A percentile compares a stretch with the other conserved stretches of the same genome.
Evolutionary conservation across 2,329 filamentous ascomycete species (phyloP).

Genomic region (Cladosporium sphaerospermum): DNA sequence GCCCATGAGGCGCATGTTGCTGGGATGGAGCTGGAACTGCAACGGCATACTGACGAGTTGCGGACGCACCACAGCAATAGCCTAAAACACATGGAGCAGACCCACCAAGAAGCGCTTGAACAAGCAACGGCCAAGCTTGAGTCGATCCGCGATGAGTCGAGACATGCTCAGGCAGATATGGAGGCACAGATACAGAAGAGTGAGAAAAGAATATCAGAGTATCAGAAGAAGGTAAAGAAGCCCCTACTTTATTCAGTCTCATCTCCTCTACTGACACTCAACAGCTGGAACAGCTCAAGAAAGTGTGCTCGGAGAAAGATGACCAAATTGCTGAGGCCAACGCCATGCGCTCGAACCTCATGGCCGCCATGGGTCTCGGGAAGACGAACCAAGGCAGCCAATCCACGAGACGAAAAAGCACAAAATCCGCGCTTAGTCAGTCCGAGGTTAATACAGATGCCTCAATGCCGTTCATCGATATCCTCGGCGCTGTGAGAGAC

Average conservation of each 20-base stretch:
- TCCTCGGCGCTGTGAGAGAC: slow-evolving; percentile 12
- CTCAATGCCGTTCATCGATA: slow-evolving; percentile 10
- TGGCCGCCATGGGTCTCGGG: slow-evolving; percentile 32
- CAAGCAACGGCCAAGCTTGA: not conserved
- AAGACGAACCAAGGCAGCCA: slow-evolving; percentile 11
- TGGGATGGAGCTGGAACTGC: not conserved
- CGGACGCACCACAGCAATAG: slow-evolving; percentile 9
- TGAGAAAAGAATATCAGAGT: slow-evolving; percentile 6
- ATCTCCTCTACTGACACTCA: not conserved
- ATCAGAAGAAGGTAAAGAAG: slow-evolving; percentile 7
- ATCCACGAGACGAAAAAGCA: slow-evolving; percentile 2
- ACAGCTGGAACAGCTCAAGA: slow-evolving; percentile 25
- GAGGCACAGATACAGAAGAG: slow-evolving; percentile 8
- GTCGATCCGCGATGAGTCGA: slow-evolving; percentile 16
- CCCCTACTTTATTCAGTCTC: not conserved
- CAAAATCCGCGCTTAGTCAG: not conserved
- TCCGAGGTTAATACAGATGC: slow-evolving; percentile 6
- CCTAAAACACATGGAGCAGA: slow-evolving; percentile 1
- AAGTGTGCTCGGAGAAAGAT: slow-evolving; percentile 31
- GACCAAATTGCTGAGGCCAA: slow-evolving; percentile 33
- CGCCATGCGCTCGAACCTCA: slow-evolving; percentile 32
- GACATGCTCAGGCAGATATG: slow-evolving; percentile 11
- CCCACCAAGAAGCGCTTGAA: not conserved
- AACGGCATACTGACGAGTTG: not conserved
- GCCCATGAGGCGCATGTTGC: not conserved